Evolutionary conservation across 192 early-diverging fungal species (phyloP), one percentile per base, ranked within the genome.

Genomic region (Linnemannia hyalina): DNA sequence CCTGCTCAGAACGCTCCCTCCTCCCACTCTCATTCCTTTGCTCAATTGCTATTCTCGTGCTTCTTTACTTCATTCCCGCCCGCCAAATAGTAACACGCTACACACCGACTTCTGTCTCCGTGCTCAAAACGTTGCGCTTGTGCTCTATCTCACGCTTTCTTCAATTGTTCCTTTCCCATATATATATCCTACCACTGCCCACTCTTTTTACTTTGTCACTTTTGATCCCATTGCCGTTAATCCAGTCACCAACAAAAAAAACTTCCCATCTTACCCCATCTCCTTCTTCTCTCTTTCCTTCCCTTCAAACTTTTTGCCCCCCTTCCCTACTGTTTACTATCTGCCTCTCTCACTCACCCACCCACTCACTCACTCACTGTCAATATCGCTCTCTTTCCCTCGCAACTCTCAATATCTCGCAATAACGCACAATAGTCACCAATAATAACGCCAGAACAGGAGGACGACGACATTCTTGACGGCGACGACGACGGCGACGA

Each of bases 41-140:
- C 60, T 65, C 60, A 65, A 32, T 65, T 65, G 26, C 60, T 65
- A 65, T 65, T 65, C 29, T 35, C 60, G 60, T 65, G 60, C 60
- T 32, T 35, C 60, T 15, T 65, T 32, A 1, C 60, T 65, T 15
- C 60, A 13, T 29, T 29, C 11, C n/a, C 55, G 3, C 26, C 26
- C 13, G 0, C 55, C 29, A 29, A 65, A 65, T 15, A 35, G 60
- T 26, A 10, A 32, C 60, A 65, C 60, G 29, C 29, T 11, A 29
- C 29, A 32, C 60, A 35, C 29, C 60, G 11, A 65, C 29, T 29
- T 65, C 60, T 65, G 29, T 65, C 60, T 65, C 60, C 60, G n/a
- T 65, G 60, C 29, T 29, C 60, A 65, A 65, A 65, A 65, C 60
- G 60, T 65, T 65, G 29, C 0, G 4, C 3, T 4, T 65, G 60